Base-by-base conservation (phyloP, 1,139 yeast species). In the Kodamaea arcana region DNA sequence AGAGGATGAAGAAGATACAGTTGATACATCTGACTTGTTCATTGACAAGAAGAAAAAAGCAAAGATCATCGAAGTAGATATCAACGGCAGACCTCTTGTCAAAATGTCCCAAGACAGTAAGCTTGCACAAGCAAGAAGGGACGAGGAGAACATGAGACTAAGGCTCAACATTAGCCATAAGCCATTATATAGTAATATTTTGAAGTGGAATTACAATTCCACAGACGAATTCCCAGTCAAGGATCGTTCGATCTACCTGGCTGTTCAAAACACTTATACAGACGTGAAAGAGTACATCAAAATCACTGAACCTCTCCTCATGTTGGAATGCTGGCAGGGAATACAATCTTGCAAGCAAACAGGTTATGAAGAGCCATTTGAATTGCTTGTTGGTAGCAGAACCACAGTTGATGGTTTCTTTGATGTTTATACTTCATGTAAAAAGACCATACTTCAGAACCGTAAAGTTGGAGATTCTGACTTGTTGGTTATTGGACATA, bases 251-350 rank as follows among this genome's bases (percentile, higher is more conserved):
- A 53, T 56, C 3, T 75, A 72, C 43, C 56, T 52, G 5, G 55
- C 58, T 5, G 64, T 67, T 1, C 63, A 66, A 32, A 55, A 52
- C 15, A 45, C 56, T 2, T 92, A 85, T 52, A 44, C 50, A 0
- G 66, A 75, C 37, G 79, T 80, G 2, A 66, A 63, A 12, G 87
- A 83, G 4, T 94, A 94, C 52, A 73, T 72, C 32, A 63, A 67
- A 24, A 68, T 75, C 0, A 83, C 86, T 51, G 87, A 81, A 46
- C 97, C 98, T 0, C 65, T 94, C 31, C 62, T 94, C 31, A 65
- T 90, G 60, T 62, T 90, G 30, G 98, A 94, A 62, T 85, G 95
- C 44, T 94, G 97, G 97, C 95, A 90, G 52, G 85, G 88, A 0
- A 75, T 94, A 24, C 82, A 79, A 43, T 72, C 86, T 3, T 78